Conservation (phyloP, 2,329 filamentous ascomycete genomes). For the Verticillium dahliae region DNA sequence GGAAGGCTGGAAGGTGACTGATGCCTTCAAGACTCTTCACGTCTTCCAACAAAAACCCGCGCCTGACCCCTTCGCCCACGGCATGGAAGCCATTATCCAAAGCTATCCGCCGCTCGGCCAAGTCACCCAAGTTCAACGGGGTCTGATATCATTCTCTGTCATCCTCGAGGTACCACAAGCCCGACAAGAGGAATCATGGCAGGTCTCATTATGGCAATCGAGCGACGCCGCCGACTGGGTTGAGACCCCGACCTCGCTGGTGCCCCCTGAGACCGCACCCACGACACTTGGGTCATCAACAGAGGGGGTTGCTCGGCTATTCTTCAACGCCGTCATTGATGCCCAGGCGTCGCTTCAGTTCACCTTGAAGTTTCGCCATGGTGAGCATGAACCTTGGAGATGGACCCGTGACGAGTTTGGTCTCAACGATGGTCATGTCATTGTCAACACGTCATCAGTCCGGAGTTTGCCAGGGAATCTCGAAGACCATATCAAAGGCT, state of each 20-base stretch:
- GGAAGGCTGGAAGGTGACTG: conserved; percentile 16
- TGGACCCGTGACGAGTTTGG: conserved; percentile 64
- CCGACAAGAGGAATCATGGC: conserved; percentile 54
- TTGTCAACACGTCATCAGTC: conserved; percentile 34
- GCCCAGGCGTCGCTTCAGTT: conserved; percentile 46
- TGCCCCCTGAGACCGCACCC: conserved; percentile 25
- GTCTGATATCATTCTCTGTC: conserved; percentile 55
- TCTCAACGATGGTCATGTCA: conserved; percentile 54
- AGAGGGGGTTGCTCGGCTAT: conserved; percentile 3
- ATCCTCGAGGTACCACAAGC: conserved; percentile 59
- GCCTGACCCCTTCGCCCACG: conserved; percentile 16
- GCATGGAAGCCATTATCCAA: conserved; percentile 32
- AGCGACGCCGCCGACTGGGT: conserved; percentile 47
- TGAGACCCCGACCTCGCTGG: conserved; percentile 38
- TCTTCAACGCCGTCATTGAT: conserved; percentile 5
- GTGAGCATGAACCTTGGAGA: conserved; percentile 50
- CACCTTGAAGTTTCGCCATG: conserved; percentile 62
- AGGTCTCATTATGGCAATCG: conserved; percentile 69
- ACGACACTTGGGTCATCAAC: conserved; percentile 39
- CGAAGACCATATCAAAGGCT: conserved; percentile 46
- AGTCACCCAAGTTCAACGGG: conserved; percentile 51
- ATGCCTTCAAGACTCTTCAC: conserved; percentile 28
- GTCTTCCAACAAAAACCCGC: conserved; percentile 29
- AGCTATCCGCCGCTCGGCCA: conserved; percentile 70
- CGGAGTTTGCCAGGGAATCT: conserved; percentile 32